Base-by-base conservation (phyloP, 139 green algal genomes). In the Coelastrella sp. region DNA sequence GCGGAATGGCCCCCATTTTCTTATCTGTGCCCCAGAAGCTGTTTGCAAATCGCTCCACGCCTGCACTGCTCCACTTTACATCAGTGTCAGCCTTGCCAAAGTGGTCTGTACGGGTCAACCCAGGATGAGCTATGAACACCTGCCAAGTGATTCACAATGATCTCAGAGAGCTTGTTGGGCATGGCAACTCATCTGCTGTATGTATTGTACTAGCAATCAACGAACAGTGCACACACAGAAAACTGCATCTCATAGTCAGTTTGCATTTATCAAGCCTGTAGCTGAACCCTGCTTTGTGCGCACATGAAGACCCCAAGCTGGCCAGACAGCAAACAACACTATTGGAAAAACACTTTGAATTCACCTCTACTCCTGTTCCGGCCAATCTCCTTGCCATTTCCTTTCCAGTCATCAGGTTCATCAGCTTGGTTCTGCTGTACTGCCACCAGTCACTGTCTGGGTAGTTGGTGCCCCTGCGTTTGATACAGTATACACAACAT, bases 41-140 rank as follows among this genome's bases (percentile, higher is more conserved):
- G 60, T 89, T 89, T 45, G 86, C 86, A 78, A 83, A 89, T 1
- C 79, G 73, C 72, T 89, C 86, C 43, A 89, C 74, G 32, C 75
- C 75, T 30, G 67, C 71, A 53, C 71, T 85, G 40, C 79, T 87
- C 86, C 73, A 60, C 80, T 89, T 89, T 34, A 75, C 73, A 34
- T 89, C 79, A 32, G 79, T 84, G 45, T 89, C 85, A 41, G 79
- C 75, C 71, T 89, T 89, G 69, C 85, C 85, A 75, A 89, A 89
- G 48, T 89, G 85, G 43, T 89, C 85, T 50, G 85, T 89, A 32
- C 77, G 69, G 17, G 85, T 72, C 13, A 81, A 32, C 0, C 73
- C 73, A n/a, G 73, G 73, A 23, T 81, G 73, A 9, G 73, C 73
- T 27, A 67, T 34, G 50, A 81, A 81, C 73, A 81, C 73, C 71